A percentile compares a stretch with the other conserved stretches of the same genome.
Evolutionary conservation across 257 asterid species (phyloP).

Genomic region (Ehretia macrophylla): DNA sequence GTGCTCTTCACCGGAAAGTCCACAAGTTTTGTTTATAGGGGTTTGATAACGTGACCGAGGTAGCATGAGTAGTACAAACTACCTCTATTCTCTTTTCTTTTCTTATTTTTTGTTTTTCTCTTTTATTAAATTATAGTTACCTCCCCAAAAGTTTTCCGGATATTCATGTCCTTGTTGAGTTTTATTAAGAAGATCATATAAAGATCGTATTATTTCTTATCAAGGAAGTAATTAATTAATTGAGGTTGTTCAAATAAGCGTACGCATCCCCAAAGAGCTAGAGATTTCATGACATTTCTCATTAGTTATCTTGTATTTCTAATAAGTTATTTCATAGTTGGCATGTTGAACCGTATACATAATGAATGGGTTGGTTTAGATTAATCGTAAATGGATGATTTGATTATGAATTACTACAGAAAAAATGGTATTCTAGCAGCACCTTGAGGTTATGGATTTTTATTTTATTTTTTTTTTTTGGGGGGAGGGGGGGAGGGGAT

Average conservation of each 20-base stretch:
- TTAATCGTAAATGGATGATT: not conserved
- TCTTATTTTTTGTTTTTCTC: too few relatives aligned
- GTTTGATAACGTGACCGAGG: not conserved
- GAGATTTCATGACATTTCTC: not conserved
- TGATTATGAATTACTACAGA: not conserved
- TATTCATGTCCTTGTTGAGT: too few relatives aligned
- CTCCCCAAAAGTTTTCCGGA: too few relatives aligned
- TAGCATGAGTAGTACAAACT: not conserved
- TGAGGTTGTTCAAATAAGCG: too few relatives aligned
- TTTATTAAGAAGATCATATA: too few relatives aligned
- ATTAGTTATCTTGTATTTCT: not conserved
- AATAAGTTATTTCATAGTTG: conserved; percentile 7
- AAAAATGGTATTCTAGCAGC: too few relatives aligned
- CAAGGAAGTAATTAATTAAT: too few relatives aligned
- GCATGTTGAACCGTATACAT: conserved; percentile 1
- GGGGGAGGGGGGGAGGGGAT: too few relatives aligned
- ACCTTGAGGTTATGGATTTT: too few relatives aligned
- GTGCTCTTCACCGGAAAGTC: not conserved
- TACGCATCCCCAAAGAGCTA: not conserved
- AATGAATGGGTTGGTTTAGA: conserved; percentile 1
- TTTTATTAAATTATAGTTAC: too few relatives aligned
- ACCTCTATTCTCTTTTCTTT: not conserved
- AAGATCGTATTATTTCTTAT: too few relatives aligned
- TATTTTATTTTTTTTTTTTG: too few relatives aligned
- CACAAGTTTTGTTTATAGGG: not conserved